Conservation (phyloP, 495 filamentous ascomycete genomes). For the Xylaria longipes region DNA sequence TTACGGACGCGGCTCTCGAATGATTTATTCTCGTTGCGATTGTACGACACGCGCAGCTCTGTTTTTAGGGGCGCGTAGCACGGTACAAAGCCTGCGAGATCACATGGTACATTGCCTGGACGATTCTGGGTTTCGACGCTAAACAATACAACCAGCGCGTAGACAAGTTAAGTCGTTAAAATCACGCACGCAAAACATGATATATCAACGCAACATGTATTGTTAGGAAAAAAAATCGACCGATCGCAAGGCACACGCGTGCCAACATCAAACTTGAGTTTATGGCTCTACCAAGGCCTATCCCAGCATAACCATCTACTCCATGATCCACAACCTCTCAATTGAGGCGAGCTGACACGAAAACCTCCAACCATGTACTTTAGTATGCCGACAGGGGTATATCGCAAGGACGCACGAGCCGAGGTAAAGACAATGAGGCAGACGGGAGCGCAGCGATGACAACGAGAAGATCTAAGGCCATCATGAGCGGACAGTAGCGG, state of each 20-base stretch:
- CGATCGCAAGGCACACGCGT: conserved; percentile 22
- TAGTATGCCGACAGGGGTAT: conserved; percentile 27
- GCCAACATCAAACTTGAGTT: conserved; percentile 18
- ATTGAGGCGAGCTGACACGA: conserved; percentile 24
- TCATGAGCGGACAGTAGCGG: background rate
- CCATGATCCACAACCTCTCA: conserved; percentile 23
- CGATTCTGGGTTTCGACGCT: background rate
- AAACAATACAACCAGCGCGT: background rate
- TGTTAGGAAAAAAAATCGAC: conserved; percentile 19
- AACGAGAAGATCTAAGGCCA: conserved; percentile 19
- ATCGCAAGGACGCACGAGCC: conserved; percentile 25
- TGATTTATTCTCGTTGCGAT: background rate
- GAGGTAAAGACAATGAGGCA: conserved; percentile 16
- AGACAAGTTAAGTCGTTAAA: background rate
- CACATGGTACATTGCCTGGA: background rate
- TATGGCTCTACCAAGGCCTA: conserved; percentile 17
- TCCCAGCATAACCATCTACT: conserved; percentile 19
- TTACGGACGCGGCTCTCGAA: background rate
- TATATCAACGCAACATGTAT: conserved; percentile 33
- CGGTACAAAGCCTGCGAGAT: background rate
- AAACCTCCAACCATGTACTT: conserved; percentile 27
- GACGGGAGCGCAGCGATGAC: conserved; percentile 7
- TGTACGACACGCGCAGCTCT: background rate
- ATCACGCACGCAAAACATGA: conserved; percentile 16
- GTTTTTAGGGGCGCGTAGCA: background rate